A percentile compares a stretch with the other conserved stretches of the same genome.
These are phyloP conservation scores for Phytopythium sindhum DNA, from an alignment of 352 stramenopile species.

Conservation along the genomic window DNA sequence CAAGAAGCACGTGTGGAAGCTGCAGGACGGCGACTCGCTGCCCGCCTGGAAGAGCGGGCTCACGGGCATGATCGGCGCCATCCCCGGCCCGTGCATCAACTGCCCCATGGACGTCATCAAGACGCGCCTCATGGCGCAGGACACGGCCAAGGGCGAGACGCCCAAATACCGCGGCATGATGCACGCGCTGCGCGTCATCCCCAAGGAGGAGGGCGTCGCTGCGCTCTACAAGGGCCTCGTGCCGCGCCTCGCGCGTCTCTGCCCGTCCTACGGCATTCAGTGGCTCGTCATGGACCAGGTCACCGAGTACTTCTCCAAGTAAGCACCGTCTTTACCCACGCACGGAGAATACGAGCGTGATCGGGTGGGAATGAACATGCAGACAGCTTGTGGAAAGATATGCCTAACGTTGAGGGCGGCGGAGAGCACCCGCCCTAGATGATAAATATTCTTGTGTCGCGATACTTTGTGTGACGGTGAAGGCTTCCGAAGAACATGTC, in stretches of 20 bases:
- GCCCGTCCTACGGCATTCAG: conserved; percentile 84
- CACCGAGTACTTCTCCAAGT: conserved; percentile 64
- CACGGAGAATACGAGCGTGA: background rate
- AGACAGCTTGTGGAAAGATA: too few species aligned
- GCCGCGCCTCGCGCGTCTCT: conserved; percentile 91
- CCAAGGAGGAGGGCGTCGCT: conserved; percentile 91
- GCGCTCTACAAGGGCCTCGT: conserved; percentile 98
- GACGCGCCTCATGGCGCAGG: conserved; percentile 92
- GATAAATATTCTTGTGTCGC: too few species aligned
- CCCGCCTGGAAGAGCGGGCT: conserved; percentile 94
- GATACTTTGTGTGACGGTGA: too few species aligned
- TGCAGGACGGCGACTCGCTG: conserved; percentile 85
- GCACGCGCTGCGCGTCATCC: conserved; percentile 90
- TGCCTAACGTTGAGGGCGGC: too few species aligned
- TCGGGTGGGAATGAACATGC: background rate
- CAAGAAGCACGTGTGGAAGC: conserved; percentile 84
- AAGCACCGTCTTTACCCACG: conserved; percentile 12
- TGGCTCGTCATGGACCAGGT: conserved; percentile 87
- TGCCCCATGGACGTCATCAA: conserved; percentile 96
- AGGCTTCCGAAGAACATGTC: too few species aligned
- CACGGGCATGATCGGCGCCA: conserved; percentile 89
- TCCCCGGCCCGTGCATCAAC: conserved; percentile 87
- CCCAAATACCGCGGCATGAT: conserved; percentile 95
- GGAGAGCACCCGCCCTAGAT: too few species aligned
- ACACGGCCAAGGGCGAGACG: conserved; percentile 76